A percentile compares a stretch with the other conserved stretches of the same genome.
These are phyloP conservation scores for Coemansia sp. DNA, from an alignment of 192 early-diverging fungal species.

Conservation along the genomic window DNA sequence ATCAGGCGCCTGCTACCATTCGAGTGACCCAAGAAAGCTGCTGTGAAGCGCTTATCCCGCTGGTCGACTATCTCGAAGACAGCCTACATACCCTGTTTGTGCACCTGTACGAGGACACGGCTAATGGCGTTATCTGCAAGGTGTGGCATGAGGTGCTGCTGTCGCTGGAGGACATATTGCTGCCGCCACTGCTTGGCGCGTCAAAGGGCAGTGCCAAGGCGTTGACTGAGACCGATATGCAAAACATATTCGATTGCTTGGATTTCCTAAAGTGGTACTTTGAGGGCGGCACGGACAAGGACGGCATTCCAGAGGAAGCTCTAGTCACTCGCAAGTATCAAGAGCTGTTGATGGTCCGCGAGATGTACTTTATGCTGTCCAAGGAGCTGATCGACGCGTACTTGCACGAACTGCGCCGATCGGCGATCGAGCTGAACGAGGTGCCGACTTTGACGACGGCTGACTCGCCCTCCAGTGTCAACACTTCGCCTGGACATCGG, in stretches of 20 bases:
- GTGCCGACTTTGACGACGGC: neutral
- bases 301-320: conserved; percentile 63
- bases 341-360: conserved; percentile 64
- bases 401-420: conserved; percentile 45
- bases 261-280: conserved; percentile 75
- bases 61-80: conserved; percentile 76
- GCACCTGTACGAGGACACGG: conserved; percentile 66
- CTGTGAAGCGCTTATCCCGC: conserved; percentile 67
- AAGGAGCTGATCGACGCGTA: conserved; percentile 69
- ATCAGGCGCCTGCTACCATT: conserved; percentile 37
- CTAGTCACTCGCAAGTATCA: conserved; percentile 69
- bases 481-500: neutral
- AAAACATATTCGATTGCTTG: conserved; percentile 71
- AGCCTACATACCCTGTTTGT: conserved; percentile 70
- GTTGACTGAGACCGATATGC: conserved; percentile 67
- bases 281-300: conserved; percentile 71
- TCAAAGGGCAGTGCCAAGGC: conserved; percentile 61
- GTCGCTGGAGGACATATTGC: conserved; percentile 67
- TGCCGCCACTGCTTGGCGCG: conserved; percentile 70
- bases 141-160: conserved; percentile 76
- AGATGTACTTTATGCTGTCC: conserved; percentile 69
- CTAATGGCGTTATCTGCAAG: conserved; percentile 65
- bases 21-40: conserved; percentile 59
- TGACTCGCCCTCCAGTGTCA: neutral
- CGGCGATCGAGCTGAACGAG: conserved; percentile 13